Percentiles rank a stretch among this genome's conserved stretches.
phyloP scores from a whole-genome alignment of 2,329 filamentous ascomycete genomes.

The Neurospora crassa region DNA sequence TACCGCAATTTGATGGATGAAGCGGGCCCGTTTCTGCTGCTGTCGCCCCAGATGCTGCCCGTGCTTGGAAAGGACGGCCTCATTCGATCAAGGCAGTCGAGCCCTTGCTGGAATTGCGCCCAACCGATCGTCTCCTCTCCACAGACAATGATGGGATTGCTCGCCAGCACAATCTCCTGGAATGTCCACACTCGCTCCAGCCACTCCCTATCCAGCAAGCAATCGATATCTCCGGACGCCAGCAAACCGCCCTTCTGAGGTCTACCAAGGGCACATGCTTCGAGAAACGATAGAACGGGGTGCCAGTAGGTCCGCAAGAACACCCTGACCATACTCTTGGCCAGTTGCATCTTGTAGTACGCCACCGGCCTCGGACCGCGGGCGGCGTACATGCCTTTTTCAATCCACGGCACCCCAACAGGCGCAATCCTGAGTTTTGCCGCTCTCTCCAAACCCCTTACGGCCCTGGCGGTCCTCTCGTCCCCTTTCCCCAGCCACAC shows the following conservation, averaged over 20 bases:
- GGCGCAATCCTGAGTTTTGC: background rate
- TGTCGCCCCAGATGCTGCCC: background rate
- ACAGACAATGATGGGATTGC: background rate
- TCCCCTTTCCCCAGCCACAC: constrained; percentile 11
- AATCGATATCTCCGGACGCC: background rate
- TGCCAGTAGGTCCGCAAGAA: background rate
- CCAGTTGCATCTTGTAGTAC: background rate
- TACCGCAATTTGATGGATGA: background rate
- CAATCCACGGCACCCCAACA: background rate
- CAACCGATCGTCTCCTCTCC: background rate
- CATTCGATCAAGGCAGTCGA: background rate
- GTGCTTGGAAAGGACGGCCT: background rate
- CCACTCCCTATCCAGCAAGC: background rate
- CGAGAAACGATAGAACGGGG: background rate
- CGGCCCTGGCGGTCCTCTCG: background rate
- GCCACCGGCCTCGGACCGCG: background rate
- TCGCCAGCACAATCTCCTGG: background rate
- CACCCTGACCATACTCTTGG: background rate
- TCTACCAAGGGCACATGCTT: background rate
- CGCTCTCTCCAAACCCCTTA: background rate
- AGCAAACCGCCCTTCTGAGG: background rate
- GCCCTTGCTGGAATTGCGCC: background rate
- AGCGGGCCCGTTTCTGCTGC: background rate
- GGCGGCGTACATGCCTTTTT: background rate
- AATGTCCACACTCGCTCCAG: background rate